Evolutionary conservation across 495 filamentous ascomycete species (phyloP), one percentile per base, ranked within the genome.

Genomic region (Penicillium cosmopolitanum): DNA sequence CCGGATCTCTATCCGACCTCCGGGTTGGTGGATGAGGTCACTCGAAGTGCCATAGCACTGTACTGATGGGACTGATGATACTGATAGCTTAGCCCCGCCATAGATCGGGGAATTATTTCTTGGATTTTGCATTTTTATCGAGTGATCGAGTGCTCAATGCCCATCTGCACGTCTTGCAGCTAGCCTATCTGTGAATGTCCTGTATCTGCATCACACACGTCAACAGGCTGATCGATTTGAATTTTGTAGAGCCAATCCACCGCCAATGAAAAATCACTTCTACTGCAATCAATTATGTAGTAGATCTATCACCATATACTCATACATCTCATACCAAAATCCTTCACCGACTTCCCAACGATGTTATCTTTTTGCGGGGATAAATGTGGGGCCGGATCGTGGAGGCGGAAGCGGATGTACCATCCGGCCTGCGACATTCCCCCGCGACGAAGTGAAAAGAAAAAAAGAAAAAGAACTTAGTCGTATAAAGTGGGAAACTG

Each of bases 1-100:
- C 38, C 68, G 68, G 61, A 65, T 66, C 8, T 12, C 18, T 35
- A 58, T 71, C 68, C 66, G 66, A 43, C 36, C 56, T 66, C 61
- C 63, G 65, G 23, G 28, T 51, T 40, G 46, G 13, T 8, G 31
- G 44, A 23, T 38, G 28, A 36, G n/a, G 51, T 36, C 23, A 36
- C 50, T 44, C 28, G 28, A 48, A 48, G 2, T 23, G 11, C 36
- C 36, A 40, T 12, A 40, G 36, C 11, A 31, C 28, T 6, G 28
- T 9, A 31, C 4, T 31, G 6, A 31, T 31, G 8, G 8, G 1
- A 31, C 28, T 23, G 23, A 23, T 23, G 23, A 4, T 23, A 3
- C 3, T 23, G 23, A 23, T 23, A 3, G 23, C 3, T 23, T 23
- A 23, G 3, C 23, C 23, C 23, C 3, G 8, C 28, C 1, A 31